Evolutionary conservation across 2,329 filamentous ascomycete species (phyloP), one percentile per base, ranked within the genome.

Genomic region (Trichothecium roseum): DNA sequence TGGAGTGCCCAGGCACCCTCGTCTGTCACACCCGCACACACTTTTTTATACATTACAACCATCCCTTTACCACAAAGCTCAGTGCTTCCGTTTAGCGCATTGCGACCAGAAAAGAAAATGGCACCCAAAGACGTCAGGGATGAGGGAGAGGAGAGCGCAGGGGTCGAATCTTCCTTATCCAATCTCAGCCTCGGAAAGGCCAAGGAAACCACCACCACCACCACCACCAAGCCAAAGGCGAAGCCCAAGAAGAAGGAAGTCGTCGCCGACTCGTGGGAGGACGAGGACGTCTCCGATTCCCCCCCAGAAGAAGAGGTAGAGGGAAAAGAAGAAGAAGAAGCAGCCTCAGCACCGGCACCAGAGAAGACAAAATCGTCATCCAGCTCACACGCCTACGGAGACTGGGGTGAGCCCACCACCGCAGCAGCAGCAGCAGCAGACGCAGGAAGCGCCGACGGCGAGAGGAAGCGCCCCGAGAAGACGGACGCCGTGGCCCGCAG

Each of bases 401-500:
- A n/a, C n/a, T n/a, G n/a, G n/a, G n/a, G n/a, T n/a, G n/a, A n/a
- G n/a, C n/a, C n/a, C n/a, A n/a, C 35, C 18, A 35, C 28, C 24
- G 24, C 28, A 13, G 30, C 28, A n/a, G 33, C 31, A 10, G 10
- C 20, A 10, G 20, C 20, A 24, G 20, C 20, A 24, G 20, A 6
- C 20, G 10, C 20, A 10, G n/a, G n/a, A n/a, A 24, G 20, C 5
- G 44, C 49, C 20, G 51, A 49, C 12, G 45, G 18, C 15, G 18
- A 15, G 5, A 22, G 28, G 3, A 45, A 47, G 37, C 64, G 84
- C 28, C 89, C 87, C 0, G 88, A 94, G 60, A 98, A 94, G 67
- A 93, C 88, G 42, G 93, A 93, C 41, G 85, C 87, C 1, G 86
- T 94, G 28, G 91, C 91, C 5, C 75, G 83, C 42, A 70, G 91